Percentiles rank a stretch among this genome's conserved stretches.
Conservation (phyloP, 305 asterid genomes). For the Fraxinus baroniana region DNA sequence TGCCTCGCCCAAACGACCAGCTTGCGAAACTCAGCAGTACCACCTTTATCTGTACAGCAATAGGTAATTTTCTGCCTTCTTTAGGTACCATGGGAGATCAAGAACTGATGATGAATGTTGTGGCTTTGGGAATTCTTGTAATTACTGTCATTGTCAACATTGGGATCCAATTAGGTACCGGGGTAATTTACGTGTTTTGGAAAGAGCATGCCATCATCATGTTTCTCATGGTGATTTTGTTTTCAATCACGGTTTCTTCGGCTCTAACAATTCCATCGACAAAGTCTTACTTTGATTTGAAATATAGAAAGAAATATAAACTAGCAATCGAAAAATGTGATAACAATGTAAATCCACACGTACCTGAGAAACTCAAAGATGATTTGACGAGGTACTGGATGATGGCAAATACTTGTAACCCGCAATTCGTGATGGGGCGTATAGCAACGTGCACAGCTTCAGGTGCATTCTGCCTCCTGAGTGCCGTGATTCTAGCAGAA, state of each 20-base stretch:
- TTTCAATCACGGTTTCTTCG: constrained; percentile 47
- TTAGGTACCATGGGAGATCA: constrained; percentile 56
- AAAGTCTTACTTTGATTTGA: constrained; percentile 52
- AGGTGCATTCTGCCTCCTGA: constrained; percentile 73
- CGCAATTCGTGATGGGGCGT: constrained; percentile 76
- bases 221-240: constrained; percentile 53
- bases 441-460: constrained; percentile 76
- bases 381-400: constrained; percentile 69
- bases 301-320: constrained; percentile 44
- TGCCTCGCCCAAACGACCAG: constrained; percentile 79
- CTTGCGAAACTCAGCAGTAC: constrained; percentile 74
- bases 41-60: constrained; percentile 56
- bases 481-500: constrained; percentile 49
- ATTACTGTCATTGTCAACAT: constrained; percentile 64
- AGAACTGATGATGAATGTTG: constrained; percentile 65
- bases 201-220: constrained; percentile 48
- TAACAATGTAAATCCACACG: constrained; percentile 18
- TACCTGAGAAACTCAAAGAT: constrained; percentile 39
- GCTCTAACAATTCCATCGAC: constrained; percentile 68
- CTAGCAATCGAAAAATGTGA: constrained; percentile 41
- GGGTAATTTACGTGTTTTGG: constrained; percentile 67
- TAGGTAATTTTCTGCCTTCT: constrained; percentile 72
- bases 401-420: constrained; percentile 88
- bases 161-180: constrained; percentile 68
- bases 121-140: constrained; percentile 68